Evolutionary conservation across 768 basidiomycete species (phyloP).

Genomic region (Crassisporium funariophilum): DNA sequence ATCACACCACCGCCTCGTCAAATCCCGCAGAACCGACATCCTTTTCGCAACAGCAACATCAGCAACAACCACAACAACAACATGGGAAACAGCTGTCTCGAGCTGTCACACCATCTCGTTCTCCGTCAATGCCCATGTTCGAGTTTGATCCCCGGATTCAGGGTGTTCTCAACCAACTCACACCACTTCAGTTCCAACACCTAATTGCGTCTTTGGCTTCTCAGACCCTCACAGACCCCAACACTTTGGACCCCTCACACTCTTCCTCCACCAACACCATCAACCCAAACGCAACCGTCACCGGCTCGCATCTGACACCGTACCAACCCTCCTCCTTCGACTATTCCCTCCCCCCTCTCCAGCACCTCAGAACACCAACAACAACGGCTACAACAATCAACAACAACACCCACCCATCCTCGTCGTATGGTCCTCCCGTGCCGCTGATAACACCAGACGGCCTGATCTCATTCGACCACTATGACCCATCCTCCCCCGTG

Average conservation of each 20-base stretch:
- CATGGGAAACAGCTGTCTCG: constrained; percentile 21
- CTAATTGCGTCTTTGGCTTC: constrained; percentile 48
- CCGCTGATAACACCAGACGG: constrained; percentile 24
- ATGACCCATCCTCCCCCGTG: constrained; percentile 13
- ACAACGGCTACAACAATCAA: constrained; percentile 3
- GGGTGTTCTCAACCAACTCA: constrained; percentile 51
- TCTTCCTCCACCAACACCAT: constrained; percentile 18
- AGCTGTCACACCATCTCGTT: constrained; percentile 22
- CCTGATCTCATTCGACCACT: constrained; percentile 33
- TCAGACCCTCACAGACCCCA: constrained; percentile 33
- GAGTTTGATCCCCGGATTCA: constrained; percentile 44
- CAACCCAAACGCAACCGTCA: constrained; percentile 19
- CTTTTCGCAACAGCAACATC: constrained; percentile 6
- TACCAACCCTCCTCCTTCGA: constrained; percentile 36
- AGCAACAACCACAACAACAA: constrained; percentile 14
- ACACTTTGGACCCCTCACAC: constrained; percentile 15
- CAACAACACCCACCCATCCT: constrained; percentile 1
- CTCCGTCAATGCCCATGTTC: constrained; percentile 16
- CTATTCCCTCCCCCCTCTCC: constrained; percentile 23
- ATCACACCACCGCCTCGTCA: constrained; percentile 4
- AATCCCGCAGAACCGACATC: constrained; percentile 1
- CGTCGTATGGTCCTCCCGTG: no score
- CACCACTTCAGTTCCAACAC: constrained; percentile 60
- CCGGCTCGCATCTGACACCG: constrained; percentile 29
- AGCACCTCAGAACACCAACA: constrained; percentile 14